These are phyloP conservation scores for Begonia fuchsioides DNA, from an alignment of 306 rosid species.

Conservation along the genomic window DNA sequence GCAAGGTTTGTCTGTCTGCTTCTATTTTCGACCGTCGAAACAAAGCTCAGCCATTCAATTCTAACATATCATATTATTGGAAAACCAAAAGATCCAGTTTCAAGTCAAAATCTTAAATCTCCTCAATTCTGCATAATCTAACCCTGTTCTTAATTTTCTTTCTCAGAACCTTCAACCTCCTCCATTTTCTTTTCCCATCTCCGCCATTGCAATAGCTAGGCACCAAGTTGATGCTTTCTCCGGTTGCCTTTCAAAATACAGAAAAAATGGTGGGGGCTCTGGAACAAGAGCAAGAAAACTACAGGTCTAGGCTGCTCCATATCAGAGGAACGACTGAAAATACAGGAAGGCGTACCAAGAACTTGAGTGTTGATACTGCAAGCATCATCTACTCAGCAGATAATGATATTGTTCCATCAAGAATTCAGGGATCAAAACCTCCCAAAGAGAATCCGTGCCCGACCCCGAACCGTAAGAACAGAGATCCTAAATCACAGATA, in stretches of 20 bases:
- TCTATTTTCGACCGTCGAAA: constrained; percentile 7
- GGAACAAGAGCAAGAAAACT: constrained; percentile 32
- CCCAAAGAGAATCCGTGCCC: constrained; percentile 8
- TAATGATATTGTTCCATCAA: constrained; percentile 14
- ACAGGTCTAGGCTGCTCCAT: constrained; percentile 28
- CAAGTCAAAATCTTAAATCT: not conserved
- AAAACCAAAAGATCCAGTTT: not conserved
- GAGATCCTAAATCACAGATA: constrained; percentile 15
- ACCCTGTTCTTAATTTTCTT: not conserved
- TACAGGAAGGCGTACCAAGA: constrained; percentile 41
- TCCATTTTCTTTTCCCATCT: constrained; percentile 4
- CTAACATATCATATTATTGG: not conserved
- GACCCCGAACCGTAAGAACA: not conserved
- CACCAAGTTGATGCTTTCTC: constrained; percentile 29
- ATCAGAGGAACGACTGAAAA: constrained; percentile 31
- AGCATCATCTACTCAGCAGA: constrained; percentile 14
- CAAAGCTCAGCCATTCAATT: constrained; percentile 12
- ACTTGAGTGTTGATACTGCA: constrained; percentile 49
- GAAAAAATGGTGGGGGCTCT: constrained; percentile 28
- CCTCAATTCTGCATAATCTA: too few relatives aligned
- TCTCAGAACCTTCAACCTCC: not conserved
- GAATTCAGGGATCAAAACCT: constrained; percentile 24
- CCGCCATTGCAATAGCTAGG: constrained; percentile 7
- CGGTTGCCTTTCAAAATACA: constrained; percentile 14
- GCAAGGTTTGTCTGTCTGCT: constrained; percentile 9